Evolutionary conservation across 2,329 filamentous ascomycete genomes (phyloP).

Genomic region (Penicillium occitanis): DNA sequence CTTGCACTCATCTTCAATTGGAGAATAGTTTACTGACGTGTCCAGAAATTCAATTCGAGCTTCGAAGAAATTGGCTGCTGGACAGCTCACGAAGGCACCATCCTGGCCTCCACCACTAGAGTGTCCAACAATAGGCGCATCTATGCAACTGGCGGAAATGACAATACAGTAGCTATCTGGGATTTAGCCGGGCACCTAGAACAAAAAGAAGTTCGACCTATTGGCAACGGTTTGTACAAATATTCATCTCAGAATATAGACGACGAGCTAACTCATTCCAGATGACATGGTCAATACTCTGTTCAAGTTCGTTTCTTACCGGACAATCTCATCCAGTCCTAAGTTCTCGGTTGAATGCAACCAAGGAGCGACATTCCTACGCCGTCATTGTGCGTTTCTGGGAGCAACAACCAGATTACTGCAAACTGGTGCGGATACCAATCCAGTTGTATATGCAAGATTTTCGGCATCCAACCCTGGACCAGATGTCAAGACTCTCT

Average conservation of each 20-base stretch:
- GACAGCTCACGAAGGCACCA: conserved; percentile 81
- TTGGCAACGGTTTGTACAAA: conserved; percentile 53
- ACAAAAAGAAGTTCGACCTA: conserved; percentile 49
- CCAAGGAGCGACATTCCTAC: conserved; percentile 85
- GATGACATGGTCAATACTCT: conserved; percentile 68
- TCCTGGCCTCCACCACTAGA: conserved; percentile 78
- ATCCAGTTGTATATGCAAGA: conserved; percentile 89
- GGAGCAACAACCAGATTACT: conserved; percentile 88
- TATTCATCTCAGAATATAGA: background rate
- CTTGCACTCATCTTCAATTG: background rate
- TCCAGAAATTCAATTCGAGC: conserved; percentile 71
- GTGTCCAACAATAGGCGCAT: conserved; percentile 70
- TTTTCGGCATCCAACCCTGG: conserved; percentile 73
- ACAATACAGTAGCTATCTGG: conserved; percentile 87
- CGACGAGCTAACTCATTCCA: conserved; percentile 26
- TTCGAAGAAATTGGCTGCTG: conserved; percentile 77
- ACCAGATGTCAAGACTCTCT: conserved; percentile 73
- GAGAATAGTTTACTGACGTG: background rate
- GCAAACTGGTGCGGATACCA: conserved; percentile 74
- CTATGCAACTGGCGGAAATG: conserved; percentile 93
- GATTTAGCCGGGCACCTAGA: conserved; percentile 62
- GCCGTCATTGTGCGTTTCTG: conserved; percentile 85
- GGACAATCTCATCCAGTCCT: conserved; percentile 82
- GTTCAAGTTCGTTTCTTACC: conserved; percentile 84
- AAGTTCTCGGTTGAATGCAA: conserved; percentile 90